Percentiles rank a stretch among this genome's conserved stretches.
Conservation (phyloP, 306 rosid genomes). For the Cyclanthera cordifolia region DNA sequence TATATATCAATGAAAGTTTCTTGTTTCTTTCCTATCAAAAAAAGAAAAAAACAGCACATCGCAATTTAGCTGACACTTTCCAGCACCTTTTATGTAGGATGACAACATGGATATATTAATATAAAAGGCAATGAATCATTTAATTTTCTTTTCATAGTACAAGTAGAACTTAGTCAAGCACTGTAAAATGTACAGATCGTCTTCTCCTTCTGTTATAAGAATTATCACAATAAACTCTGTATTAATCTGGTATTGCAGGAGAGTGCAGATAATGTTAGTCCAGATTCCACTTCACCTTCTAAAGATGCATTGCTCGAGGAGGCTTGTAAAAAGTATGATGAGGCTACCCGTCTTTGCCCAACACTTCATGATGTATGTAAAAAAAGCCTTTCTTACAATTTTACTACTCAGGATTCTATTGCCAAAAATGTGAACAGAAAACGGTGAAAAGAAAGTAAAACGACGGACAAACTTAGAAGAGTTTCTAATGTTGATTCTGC, state of each 20-base stretch:
- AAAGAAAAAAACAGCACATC: not conserved
- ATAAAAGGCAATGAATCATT: not conserved
- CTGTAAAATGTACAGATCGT: not conserved
- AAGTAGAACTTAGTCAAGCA: not conserved
- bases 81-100: not conserved
- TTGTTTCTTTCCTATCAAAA: too few species aligned
- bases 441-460: not conserved
- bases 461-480: not conserved
- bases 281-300: conserved; percentile 86
- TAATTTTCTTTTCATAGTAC: not conserved
- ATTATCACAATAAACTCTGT: conserved; percentile 6
- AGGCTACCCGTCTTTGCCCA: conserved; percentile 88
- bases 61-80: not conserved
- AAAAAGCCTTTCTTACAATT: conserved; percentile 16
- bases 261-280: conserved; percentile 93
- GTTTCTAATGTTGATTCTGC: not conserved
- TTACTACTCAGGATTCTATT: not conserved
- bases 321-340: conserved; percentile 93
- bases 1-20: too few species aligned
- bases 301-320: conserved; percentile 98
- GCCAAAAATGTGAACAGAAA: not conserved
- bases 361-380: conserved; percentile 87
- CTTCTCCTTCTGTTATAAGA: not conserved
- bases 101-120: not conserved
- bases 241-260: conserved; percentile 50